Conservation (phyloP, 306 rosid species). For the Abrus pulchellus region DNA sequence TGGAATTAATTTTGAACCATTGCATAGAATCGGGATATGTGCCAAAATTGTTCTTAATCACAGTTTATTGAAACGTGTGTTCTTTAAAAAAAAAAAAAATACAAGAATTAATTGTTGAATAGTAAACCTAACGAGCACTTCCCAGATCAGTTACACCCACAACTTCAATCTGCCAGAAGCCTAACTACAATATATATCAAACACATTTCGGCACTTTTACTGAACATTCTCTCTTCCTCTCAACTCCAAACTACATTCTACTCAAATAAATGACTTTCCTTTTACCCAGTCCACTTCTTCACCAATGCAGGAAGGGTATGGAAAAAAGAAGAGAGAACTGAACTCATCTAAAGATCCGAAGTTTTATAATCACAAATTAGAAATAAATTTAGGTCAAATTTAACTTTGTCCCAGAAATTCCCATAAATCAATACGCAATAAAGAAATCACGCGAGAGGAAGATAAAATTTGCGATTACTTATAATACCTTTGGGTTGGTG, state of each 20-base stretch:
- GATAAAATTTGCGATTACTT: neutral
- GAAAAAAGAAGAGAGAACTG: neutral
- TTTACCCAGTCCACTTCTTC: conserved; percentile 20
- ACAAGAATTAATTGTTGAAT: no score
- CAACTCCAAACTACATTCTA: conserved; percentile 19
- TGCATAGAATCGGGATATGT: no score
- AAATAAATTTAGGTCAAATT: neutral
- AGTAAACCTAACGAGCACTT: neutral
- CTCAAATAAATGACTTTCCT: neutral
- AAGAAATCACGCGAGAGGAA: neutral
- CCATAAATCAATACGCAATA: neutral
- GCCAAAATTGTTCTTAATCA: no score
- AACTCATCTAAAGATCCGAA: neutral
- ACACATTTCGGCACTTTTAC: neutral
- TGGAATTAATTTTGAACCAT: no score
- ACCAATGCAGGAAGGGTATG: neutral
- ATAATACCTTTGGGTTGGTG: conserved; percentile 52
- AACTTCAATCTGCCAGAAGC: conserved; percentile 30
- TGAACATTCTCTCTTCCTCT: neutral
- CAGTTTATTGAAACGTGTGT: no score
- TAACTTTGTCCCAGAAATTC: neutral
- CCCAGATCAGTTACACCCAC: neutral
- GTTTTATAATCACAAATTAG: neutral
- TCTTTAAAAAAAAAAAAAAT: no score
- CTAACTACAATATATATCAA: conserved; percentile 21